Percentiles rank a stretch among this genome's conserved stretches.
phyloP scores from a whole-genome alignment of 2,329 filamentous ascomycete species.

The Penicillium sclerotiorum region DNA sequence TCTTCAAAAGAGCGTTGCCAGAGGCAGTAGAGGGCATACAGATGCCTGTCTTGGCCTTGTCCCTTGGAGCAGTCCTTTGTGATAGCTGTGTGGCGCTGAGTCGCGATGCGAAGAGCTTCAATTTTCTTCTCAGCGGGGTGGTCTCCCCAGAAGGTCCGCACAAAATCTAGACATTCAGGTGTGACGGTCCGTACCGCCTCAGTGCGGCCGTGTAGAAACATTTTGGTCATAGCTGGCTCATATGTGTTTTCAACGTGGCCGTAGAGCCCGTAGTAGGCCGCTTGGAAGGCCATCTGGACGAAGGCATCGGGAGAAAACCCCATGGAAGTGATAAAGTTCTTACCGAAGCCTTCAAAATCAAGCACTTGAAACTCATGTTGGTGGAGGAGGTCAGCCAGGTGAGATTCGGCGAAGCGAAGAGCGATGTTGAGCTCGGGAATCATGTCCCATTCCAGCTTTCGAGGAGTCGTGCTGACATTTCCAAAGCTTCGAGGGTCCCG shows the following conservation, averaged over 20 bases:
- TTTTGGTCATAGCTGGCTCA: slow-evolving; percentile 97
- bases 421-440: slow-evolving; percentile 86
- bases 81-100: slow-evolving; percentile 75
- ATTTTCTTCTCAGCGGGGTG: slow-evolving; percentile 81
- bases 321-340: slow-evolving; percentile 97
- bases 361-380: slow-evolving; percentile 95
- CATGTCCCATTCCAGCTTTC: slow-evolving; percentile 98
- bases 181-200: slow-evolving; percentile 90
- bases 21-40: slow-evolving; percentile 91
- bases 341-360: slow-evolving; percentile 86
- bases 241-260: slow-evolving; percentile 93
- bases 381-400: slow-evolving; percentile 89
- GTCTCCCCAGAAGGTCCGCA: slow-evolving; percentile 93
- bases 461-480: slow-evolving; percentile 88
- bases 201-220: slow-evolving; percentile 88
- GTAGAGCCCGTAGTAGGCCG: slow-evolving; percentile 95
- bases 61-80: slow-evolving; percentile 88
- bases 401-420: slow-evolving; percentile 90
- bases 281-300: slow-evolving; percentile 98
- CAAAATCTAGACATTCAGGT: slow-evolving; percentile 79
- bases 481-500: slow-evolving; percentile 89
- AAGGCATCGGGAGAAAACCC: slow-evolving; percentile 97
- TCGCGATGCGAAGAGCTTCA: slow-evolving; percentile 79
- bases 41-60: slow-evolving; percentile 85
- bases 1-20: slow-evolving; percentile 91